These are phyloP conservation scores for Myriosclerotinia curreyana DNA, from an alignment of 2,329 filamentous ascomycete genomes.

Conservation along the genomic window DNA sequence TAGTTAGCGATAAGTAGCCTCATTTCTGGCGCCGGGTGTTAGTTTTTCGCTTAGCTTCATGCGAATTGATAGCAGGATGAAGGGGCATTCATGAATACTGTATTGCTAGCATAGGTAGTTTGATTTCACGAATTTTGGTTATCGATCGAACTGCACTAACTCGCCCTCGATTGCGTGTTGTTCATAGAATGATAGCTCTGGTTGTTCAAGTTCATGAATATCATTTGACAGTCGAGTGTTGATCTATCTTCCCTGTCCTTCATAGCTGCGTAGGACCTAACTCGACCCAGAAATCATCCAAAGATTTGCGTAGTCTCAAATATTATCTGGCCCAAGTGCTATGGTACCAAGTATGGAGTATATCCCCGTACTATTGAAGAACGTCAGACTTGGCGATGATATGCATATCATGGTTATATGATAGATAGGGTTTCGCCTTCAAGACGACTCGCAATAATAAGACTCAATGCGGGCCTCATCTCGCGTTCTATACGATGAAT, in stretches of 20 bases:
- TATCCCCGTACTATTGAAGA: constrained; percentile 7
- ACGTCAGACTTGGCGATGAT: constrained; percentile 11
- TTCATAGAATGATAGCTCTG: background rate
- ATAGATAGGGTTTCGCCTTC: background rate
- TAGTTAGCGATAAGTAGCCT: background rate
- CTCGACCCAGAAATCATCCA: background rate
- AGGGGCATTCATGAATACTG: background rate
- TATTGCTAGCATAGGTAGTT: background rate
- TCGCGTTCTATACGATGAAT: background rate
- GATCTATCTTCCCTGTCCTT: constrained; percentile 7
- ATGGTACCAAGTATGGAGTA: background rate
- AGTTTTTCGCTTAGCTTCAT: constrained; percentile 13
- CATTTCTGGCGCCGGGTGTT: background rate
- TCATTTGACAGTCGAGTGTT: background rate
- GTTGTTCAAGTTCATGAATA: constrained; percentile 6
- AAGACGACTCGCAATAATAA: background rate
- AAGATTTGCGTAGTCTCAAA: background rate
- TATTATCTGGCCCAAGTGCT: background rate
- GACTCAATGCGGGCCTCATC: background rate
- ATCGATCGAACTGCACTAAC: background rate
- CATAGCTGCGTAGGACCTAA: background rate
- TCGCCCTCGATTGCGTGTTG: background rate
- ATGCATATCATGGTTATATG: background rate
- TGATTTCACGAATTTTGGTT: background rate
- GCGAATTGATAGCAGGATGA: constrained; percentile 6